Percentiles rank a stretch among this genome's conserved stretches.
Evolutionary conservation across 148 eudicot species (phyloP).

Genomic region (Camellia japonica): DNA sequence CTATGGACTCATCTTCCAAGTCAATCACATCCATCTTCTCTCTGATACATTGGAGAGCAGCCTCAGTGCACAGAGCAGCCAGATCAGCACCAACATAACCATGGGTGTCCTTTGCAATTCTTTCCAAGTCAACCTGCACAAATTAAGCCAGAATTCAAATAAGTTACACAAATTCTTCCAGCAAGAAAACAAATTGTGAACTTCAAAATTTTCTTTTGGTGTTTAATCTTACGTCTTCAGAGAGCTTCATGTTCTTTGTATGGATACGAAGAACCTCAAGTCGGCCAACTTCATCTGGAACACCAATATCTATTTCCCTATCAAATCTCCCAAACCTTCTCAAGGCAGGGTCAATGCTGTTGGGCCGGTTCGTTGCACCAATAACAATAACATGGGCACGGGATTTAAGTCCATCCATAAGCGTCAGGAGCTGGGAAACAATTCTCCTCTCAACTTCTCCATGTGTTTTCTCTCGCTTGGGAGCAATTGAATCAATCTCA

Average conservation of each 20-base stretch:
- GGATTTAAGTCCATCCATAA: slow-evolving; percentile 87
- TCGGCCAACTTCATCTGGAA: slow-evolving; percentile 81
- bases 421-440: slow-evolving; percentile 82
- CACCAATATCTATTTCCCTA: slow-evolving; percentile 85
- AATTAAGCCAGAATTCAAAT: background rate
- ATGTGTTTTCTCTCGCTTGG: slow-evolving; percentile 79
- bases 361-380: slow-evolving; percentile 87
- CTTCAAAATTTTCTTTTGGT: background rate
- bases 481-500: slow-evolving; percentile 88
- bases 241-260: slow-evolving; percentile 85
- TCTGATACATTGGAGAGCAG: slow-evolving; percentile 82
- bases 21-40: slow-evolving; percentile 94
- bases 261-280: slow-evolving; percentile 85
- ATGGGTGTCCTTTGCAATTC: slow-evolving; percentile 71
- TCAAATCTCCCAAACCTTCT: slow-evolving; percentile 88
- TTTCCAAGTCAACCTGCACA: slow-evolving; percentile 70
- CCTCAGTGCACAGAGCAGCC: slow-evolving; percentile 84
- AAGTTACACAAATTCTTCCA: background rate
- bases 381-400: slow-evolving; percentile 86
- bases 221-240: slow-evolving; percentile 55
- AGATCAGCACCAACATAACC: slow-evolving; percentile 82
- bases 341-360: slow-evolving; percentile 83
- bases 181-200: background rate
- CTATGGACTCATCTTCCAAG: slow-evolving; percentile 75
- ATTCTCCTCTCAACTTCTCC: slow-evolving; percentile 92